phyloP scores from a whole-genome alignment of 2,329 filamentous ascomycete genomes.

The Colletotrichum theobromicola region DNA sequence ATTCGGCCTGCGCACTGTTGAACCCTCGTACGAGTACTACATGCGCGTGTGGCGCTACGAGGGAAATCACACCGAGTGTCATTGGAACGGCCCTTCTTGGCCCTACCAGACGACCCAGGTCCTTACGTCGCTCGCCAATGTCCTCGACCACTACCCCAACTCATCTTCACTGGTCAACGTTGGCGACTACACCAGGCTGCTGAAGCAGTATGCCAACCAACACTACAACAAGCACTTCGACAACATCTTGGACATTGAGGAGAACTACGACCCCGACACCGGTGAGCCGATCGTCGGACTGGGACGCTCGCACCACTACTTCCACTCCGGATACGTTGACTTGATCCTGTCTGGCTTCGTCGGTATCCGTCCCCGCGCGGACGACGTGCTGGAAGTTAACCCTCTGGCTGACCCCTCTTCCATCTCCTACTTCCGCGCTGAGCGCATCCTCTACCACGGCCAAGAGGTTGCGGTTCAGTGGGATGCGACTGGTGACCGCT shows the following conservation, averaged over 20 bases:
- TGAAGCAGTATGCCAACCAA: slow-evolving; percentile 43
- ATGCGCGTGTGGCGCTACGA: slow-evolving; percentile 24
- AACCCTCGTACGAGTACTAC: slow-evolving; percentile 44
- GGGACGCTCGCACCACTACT: slow-evolving; percentile 40
- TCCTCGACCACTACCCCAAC: slow-evolving; percentile 31
- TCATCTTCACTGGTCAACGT: slow-evolving; percentile 32
- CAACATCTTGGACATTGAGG: slow-evolving; percentile 34
- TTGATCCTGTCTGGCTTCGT: slow-evolving; percentile 48
- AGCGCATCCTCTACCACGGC: slow-evolving; percentile 48
- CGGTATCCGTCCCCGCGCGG: slow-evolving; percentile 42
- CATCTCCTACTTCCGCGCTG: slow-evolving; percentile 45
- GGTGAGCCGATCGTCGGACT: slow-evolving; percentile 23
- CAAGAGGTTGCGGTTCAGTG: slow-evolving; percentile 44
- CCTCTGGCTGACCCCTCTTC: slow-evolving; percentile 40
- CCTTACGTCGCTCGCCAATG: slow-evolving; percentile 43
- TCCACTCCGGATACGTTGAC: slow-evolving; percentile 49
- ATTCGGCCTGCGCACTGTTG: slow-evolving; percentile 47
- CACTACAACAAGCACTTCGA: slow-evolving; percentile 44
- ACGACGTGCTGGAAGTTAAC: slow-evolving; percentile 40
- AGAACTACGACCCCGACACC: slow-evolving; percentile 44
- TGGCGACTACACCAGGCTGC: slow-evolving; percentile 40
- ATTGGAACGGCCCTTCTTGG: slow-evolving; percentile 52
- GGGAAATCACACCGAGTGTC: slow-evolving; percentile 32
- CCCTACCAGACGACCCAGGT: slow-evolving; percentile 47
- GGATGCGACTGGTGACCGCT: slow-evolving; percentile 41